Percentiles rank a stretch among this genome's conserved stretches.
Evolutionary conservation across 495 filamentous ascomycete species (phyloP).

Genomic region (Neurospora sublineolata): DNA sequence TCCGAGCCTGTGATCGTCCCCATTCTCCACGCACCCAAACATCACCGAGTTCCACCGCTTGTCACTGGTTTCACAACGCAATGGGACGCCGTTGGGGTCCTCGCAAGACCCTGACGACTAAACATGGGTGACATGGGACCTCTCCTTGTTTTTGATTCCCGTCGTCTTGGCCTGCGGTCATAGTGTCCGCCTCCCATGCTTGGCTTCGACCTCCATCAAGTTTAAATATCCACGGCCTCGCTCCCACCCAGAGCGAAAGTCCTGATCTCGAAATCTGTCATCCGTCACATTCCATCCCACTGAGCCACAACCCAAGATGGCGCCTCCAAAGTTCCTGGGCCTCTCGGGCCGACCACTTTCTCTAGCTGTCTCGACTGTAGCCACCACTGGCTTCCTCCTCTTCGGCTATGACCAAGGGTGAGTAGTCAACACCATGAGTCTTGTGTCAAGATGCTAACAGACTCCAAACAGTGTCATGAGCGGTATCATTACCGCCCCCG

Average conservation of each 20-base stretch:
- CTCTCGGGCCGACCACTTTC: slow-evolving; percentile 53
- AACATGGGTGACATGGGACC: background rate
- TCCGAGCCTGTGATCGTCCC: background rate
- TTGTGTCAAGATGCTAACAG: background rate
- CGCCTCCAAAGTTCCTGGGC: slow-evolving; percentile 44
- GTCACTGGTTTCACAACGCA: background rate
- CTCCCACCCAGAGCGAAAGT: background rate
- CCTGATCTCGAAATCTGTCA: background rate
- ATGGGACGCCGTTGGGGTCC: background rate
- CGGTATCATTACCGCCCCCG: slow-evolving; percentile 63
- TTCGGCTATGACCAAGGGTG: slow-evolving; percentile 59
- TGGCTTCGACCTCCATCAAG: background rate
- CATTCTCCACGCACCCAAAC: background rate
- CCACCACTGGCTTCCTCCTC: slow-evolving; percentile 62
- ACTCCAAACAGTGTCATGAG: slow-evolving; percentile 44
- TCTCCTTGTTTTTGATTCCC: background rate
- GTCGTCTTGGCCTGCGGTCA: background rate
- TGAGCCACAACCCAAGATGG: slow-evolving; percentile 19
- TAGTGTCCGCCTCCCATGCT: background rate
- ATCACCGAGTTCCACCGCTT: background rate
- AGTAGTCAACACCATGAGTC: slow-evolving; percentile 2
- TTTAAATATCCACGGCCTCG: background rate
- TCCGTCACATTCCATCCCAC: background rate
- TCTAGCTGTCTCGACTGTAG: slow-evolving; percentile 51
- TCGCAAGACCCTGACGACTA: background rate